Base-by-base conservation (phyloP, 768 basidiomycete species). In the Kwoniella pini region DNA sequence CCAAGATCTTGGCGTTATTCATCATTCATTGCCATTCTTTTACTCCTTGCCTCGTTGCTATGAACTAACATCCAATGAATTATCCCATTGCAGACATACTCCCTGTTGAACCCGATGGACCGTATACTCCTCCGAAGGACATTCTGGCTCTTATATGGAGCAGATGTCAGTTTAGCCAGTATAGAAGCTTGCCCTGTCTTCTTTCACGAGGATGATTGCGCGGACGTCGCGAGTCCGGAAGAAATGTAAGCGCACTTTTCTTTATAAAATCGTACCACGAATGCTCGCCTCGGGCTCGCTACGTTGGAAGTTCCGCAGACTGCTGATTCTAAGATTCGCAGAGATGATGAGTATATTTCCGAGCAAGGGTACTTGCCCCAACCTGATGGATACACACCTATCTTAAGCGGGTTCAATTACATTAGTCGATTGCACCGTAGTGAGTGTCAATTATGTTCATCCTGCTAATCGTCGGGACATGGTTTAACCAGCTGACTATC, bases 61-160 rank as follows among this genome's bases (percentile, higher is more conserved):
- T n/a, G n/a, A n/a, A n/a, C n/a, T n/a, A n/a, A n/a, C n/a, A 42
- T 11, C 6, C 10, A 24, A 54, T 40, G 38, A 7, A 4, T 40
- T 10, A 15, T 36, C 12, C n/a, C 31, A 4, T 0, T 83, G 45
- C 85, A 88, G 49, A 87, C 88, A 19, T 91, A 92, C 73, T 86
- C 89, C 55, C 85, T 84, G 10, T 82, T 91, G 59, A 88, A 90
- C 76, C 89, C 91, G 33, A 87, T 94, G 63, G 90, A 94, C 81
- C 87, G 86, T 63, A 89, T 93, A 78, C 84, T 93, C 15, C 82
- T 91, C n/a, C 84, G 91, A 54, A 82, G 92, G 57, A 85, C 85
- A 28, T 95, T 94, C 80, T 94, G 90, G 90, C 80, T 95, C 12
- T 83, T 92, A 36, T 93, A 92, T 71, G 90, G 88, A 75, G 91